These are phyloP conservation scores for Streptanthus diversifolius DNA, from an alignment of 345 rosid species.

Conservation along the genomic window DNA sequence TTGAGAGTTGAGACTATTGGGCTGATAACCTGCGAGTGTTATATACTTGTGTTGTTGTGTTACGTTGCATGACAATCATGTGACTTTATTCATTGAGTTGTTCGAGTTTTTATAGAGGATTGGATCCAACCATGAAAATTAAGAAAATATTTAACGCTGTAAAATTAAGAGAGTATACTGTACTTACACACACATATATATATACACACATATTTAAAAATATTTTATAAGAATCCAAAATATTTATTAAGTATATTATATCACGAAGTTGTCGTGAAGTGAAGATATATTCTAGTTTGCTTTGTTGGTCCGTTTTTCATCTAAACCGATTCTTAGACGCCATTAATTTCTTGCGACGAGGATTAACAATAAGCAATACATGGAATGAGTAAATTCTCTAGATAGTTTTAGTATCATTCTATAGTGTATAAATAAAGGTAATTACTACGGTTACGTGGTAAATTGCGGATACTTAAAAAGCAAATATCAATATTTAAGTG, in stretches of 20 bases:
- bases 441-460: not conserved
- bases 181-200: not conserved
- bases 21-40: not conserved
- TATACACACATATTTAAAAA: not conserved
- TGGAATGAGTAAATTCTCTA: not conserved
- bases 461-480: not conserved
- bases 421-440: not conserved
- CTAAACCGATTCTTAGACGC: conserved; percentile 33
- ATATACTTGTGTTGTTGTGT: not conserved
- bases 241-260: not conserved
- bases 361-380: not conserved
- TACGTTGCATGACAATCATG: not conserved
- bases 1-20: not conserved
- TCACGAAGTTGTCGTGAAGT: conserved; percentile 14
- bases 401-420: not conserved
- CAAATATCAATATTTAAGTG: not conserved
- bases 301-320: conserved; percentile 33
- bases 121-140: no score
- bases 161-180: not conserved
- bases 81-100: no score
- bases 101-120: no score
- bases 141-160: no score
- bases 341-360: conserved; percentile 13
- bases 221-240: not conserved
- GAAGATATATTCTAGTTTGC: conserved; percentile 8